Base-by-base conservation (phyloP, 257 asterid species). In the Datura wrightii region DNA sequence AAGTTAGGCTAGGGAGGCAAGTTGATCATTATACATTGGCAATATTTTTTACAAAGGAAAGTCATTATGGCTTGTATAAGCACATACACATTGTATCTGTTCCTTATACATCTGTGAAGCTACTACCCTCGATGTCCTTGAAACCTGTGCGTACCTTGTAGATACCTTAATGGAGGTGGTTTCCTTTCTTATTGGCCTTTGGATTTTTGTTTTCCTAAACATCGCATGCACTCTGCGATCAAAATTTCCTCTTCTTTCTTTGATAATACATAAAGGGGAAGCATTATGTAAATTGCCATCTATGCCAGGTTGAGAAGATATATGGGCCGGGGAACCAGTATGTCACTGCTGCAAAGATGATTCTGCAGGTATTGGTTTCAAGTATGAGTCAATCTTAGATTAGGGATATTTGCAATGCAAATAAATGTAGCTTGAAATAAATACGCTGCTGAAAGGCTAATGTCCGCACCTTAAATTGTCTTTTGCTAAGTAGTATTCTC, bases 281-380 rank as follows among this genome's bases (percentile, higher is more conserved):
- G 69, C 71, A 80, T 65, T 53, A n/a, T 86, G 83, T 76, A 46
- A 39, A 70, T 52, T 87, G 67, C 48, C 69, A 71, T 82, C 16
- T 93, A 16, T 83, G 67, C 87, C 88, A 94, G 98, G 98, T 93
- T 87, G 98, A 94, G 85, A 96, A 96, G 93, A 91, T 96, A 87
- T 93, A 88, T 87, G 99, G 99, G 86, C 99, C 98, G 84, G 98
- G 99, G 88, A 96, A 96, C 85, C 98, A 96, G 93, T 96, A 93
- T 89, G 99, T 96, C 80, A 96, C 98, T 0, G 98, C 99, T 58
- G 99, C 98, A 62, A 96, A 96, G 92, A 94, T 96, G 99, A 91
- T 96, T 89, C 97, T 96, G 83, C 98, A 94, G 94, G 98, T 94
- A 88, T 79, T 83, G 79, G 80, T 69, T 50, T 76, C 80, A 50